Evolutionary conservation across 176 grass and related monocot genomes (phyloP), one percentile per base, ranked within the genome.

Genomic region (barley (Hordeum vulgare)): DNA sequence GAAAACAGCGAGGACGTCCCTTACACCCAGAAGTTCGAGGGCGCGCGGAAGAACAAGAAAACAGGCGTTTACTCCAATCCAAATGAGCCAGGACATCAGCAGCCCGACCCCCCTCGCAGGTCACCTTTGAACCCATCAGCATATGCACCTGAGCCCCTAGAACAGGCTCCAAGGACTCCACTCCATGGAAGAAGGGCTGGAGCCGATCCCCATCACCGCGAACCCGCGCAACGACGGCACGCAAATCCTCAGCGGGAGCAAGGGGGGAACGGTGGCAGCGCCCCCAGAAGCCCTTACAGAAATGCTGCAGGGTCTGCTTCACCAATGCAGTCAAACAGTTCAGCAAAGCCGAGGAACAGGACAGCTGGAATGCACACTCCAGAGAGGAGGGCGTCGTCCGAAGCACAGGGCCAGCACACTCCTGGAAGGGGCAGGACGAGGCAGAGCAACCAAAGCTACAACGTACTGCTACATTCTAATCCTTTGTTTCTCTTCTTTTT

Each of bases 21-120:
- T 71, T 94, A 94, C 89, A 94, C 87, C 31, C 78, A 86, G 9
- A 65, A 77, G 81, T 95, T 95, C 8, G 85, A 90, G 67, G 78
- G 45, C 17, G 93, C 82, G 25, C 85, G 83, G 31, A 88, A 81
- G 33, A 64, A 57, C 58, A 85, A 36, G 69, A 77, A 83, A 80
- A 71, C 84, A 28, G 86, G 65, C 49, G 53, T 78, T 71, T 33
- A 82, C 45, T 51, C 78, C n/a, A 58, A 88, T 35, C 81, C 71
- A 85, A 85, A 81, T 49, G 77, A 87, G 69, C 77, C 76, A 64
- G 79, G 27, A 29, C 41, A 35, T 45, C 44, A 77, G 1, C 44
- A 77, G 1, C 33, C 62, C 0, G 85, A 87, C 80, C 76, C 59
- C 85, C 78, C 83, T 79, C 59, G 18, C n/a, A 79, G 45, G 75